Evolutionary conservation across 306 rosid genomes (phyloP).

Genomic region (Biancaea sappan): DNA sequence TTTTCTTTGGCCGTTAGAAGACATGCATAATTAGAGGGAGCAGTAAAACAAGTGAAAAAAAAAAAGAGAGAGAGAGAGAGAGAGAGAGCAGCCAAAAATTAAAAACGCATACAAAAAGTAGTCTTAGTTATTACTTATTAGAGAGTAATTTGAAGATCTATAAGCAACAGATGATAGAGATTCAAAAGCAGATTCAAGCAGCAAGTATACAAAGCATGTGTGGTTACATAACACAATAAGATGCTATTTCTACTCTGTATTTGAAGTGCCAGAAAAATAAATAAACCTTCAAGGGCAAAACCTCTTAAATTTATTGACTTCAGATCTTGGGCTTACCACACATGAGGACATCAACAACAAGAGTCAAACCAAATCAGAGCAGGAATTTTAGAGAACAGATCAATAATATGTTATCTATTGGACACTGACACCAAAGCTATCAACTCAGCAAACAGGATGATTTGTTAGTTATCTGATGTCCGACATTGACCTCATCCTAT

Average conservation of each 20-base stretch:
- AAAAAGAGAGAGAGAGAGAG: conserved; percentile 1
- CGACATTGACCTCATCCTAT: background rate
- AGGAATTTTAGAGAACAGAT: conserved; percentile 7
- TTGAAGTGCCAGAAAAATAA: background rate
- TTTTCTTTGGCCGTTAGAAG: too few species aligned
- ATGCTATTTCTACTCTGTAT: background rate
- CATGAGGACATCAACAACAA: background rate
- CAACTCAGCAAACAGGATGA: background rate
- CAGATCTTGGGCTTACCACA: background rate
- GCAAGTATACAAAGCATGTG: background rate
- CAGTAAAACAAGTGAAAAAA: background rate
- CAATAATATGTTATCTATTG: background rate
- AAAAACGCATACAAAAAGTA: conserved; percentile 8
- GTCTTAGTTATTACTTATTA: background rate
- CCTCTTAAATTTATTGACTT: background rate
- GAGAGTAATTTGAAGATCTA: background rate
- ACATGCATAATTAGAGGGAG: conserved; percentile 21
- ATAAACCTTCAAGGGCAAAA: background rate
- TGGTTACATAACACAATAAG: background rate
- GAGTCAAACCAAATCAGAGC: conserved; percentile 4
- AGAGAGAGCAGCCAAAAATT: background rate
- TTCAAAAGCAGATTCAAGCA: conserved; percentile 4
- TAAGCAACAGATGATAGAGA: background rate
- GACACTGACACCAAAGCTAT: background rate
- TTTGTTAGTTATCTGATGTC: background rate